Conservation (phyloP, 495 filamentous ascomycete species). For the Xylaria grammica region DNA sequence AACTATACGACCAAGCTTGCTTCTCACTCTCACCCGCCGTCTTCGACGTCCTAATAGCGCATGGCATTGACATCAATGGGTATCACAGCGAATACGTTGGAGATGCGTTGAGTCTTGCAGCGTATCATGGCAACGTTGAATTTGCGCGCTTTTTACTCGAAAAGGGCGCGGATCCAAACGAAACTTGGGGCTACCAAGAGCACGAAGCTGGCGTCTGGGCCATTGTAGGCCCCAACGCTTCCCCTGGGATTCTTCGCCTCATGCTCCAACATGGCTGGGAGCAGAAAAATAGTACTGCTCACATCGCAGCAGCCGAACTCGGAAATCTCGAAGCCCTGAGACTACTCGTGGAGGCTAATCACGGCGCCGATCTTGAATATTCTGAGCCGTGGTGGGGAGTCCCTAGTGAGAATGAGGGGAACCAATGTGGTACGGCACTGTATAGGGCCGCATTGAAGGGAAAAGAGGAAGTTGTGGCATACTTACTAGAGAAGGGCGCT, state of each 20-base stretch:
- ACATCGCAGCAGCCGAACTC: background rate
- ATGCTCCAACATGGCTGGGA: background rate
- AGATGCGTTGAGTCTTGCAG: background rate
- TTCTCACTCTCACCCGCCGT: background rate
- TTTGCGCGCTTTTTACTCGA: background rate
- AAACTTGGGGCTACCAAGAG: background rate
- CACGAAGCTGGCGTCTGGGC: background rate
- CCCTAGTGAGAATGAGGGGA: background rate
- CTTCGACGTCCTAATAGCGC: background rate
- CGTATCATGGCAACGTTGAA: background rate
- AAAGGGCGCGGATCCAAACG: background rate
- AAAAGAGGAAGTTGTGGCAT: background rate
- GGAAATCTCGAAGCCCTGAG: background rate
- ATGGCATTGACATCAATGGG: background rate
- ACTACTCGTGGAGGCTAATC: background rate
- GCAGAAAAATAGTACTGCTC: background rate
- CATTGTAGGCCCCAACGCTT: background rate
- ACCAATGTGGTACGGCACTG: background rate
- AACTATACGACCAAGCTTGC: background rate
- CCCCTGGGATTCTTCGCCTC: background rate
- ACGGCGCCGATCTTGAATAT: background rate
- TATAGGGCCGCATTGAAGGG: background rate
- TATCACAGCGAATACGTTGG: background rate
- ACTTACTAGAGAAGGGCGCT: background rate
- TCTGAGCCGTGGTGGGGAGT: background rate